Evolutionary conservation across 148 eudicot genomes (phyloP), one percentile per base, ranked within the genome.

Genomic region (Drosera capensis): DNA sequence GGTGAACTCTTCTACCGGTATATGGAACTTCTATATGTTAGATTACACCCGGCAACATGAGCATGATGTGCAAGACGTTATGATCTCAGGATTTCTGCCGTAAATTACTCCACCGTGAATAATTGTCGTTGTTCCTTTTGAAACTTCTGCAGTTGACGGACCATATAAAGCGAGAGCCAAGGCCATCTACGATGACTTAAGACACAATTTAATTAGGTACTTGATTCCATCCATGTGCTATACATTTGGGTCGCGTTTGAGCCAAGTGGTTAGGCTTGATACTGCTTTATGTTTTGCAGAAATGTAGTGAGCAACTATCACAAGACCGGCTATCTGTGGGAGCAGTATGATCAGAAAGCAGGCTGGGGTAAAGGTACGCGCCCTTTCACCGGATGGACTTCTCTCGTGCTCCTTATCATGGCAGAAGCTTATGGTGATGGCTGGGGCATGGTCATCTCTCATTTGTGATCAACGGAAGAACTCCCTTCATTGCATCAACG

Each of bases 341-440:
- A 88, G 49, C 97, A 84, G 59, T 88, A 70, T 61, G 92, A 88
- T 67, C 97, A 88, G 68, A 75, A 70, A 54, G 75, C 67, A 8
- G 97, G 94, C 14, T 80, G 73, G 20, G 97, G 97, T 46, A 84
- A 80, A 73, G 94, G 97, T 17, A 68, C 84, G 1, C 86, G 73
- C 22, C 59, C 70, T 0, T 88, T 88, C 49, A 84, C 87, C 5
- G 94, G 97, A n/a, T 88, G 97, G 97, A 73, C 97, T 39, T 75
- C 97, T 11, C 79, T 84, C 51, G 66, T 78, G 50, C 47, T 83
- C 16, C 63, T 88, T 57, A 75, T 84, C 46, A 88, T 88, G 87
- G 78, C 93, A 25, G 84, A 88, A 69, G 68, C 64, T 55, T 88
- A 78, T 43, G 64, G 57, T 37, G 70, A 71, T 30, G 41, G 72